Percentiles rank a stretch among this genome's conserved stretches.
phyloP scores from a whole-genome alignment of 495 filamentous ascomycete species.

The Xylaria intraflava region DNA sequence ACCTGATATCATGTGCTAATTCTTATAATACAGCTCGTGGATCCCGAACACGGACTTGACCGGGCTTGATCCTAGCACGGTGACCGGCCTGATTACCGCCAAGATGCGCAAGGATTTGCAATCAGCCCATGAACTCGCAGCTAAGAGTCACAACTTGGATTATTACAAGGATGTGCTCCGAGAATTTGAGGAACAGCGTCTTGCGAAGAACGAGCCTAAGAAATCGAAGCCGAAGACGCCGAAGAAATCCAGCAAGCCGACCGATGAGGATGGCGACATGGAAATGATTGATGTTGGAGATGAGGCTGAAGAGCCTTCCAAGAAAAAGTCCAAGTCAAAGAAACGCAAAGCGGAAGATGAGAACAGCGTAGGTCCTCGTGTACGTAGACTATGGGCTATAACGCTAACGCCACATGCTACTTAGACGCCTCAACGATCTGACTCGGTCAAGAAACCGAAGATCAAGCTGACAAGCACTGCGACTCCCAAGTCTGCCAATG shows the following conservation, averaged over 20 bases:
- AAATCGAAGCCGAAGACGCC: constrained; percentile 58
- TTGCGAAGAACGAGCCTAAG: constrained; percentile 53
- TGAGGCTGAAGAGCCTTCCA: constrained; percentile 40
- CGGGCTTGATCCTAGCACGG: constrained; percentile 62
- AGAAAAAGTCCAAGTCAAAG: constrained; percentile 54
- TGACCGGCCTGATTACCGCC: constrained; percentile 55
- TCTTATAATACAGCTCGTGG: constrained; percentile 60
- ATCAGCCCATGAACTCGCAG: constrained; percentile 64
- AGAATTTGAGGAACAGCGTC: constrained; percentile 55
- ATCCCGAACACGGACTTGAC: constrained; percentile 71
- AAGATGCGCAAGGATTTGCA: constrained; percentile 71
- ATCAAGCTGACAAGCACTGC: constrained; percentile 52
- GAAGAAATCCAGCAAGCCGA: constrained; percentile 57
- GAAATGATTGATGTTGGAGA: constrained; percentile 66
- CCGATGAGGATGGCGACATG: constrained; percentile 54
- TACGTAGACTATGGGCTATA: neutral
- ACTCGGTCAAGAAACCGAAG: constrained; percentile 61
- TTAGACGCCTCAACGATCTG: constrained; percentile 57
- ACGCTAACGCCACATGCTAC: constrained; percentile 25
- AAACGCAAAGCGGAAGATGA: constrained; percentile 68
- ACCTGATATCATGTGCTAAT: neutral
- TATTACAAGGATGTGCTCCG: constrained; percentile 73
- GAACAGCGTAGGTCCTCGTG: constrained; percentile 50
- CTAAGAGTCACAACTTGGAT: constrained; percentile 61
- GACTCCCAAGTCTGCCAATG: constrained; percentile 49